A percentile compares a stretch with the other conserved stretches of the same genome.
phyloP scores from a whole-genome alignment of 2,329 filamentous ascomycete species.

The Dendrostoma leiphaemia region DNA sequence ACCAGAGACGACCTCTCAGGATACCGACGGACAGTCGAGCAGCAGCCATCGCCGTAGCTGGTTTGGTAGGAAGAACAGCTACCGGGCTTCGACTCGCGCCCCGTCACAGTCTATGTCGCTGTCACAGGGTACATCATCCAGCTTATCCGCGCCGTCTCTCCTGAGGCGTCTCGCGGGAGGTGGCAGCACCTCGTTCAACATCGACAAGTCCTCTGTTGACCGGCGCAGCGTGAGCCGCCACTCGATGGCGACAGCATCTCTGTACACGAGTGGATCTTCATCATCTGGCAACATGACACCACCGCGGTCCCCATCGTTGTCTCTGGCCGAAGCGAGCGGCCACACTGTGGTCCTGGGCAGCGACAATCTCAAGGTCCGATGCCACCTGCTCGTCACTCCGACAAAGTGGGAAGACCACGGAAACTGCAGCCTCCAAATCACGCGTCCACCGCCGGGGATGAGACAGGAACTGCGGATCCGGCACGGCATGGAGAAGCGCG shows the following conservation, averaged over 20 bases:
- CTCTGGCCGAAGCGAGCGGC: conserved; percentile 47
- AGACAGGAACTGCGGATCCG: conserved; percentile 57
- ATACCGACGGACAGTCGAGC: conserved; percentile 42
- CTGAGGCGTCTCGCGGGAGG: conserved; percentile 73
- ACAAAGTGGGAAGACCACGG: conserved; percentile 92
- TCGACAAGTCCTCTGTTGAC: conserved; percentile 74
- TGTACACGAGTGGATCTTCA: conserved; percentile 60
- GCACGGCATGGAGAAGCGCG: conserved; percentile 76
- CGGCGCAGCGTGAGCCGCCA: conserved; percentile 38
- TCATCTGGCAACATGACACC: conserved; percentile 47
- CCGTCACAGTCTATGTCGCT: conserved; percentile 62
- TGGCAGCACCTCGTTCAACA: conserved; percentile 73
- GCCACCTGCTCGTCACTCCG: conserved; percentile 75
- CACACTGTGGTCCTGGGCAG: conserved; percentile 61
- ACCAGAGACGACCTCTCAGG: conserved; percentile 46
- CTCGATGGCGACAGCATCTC: conserved; percentile 54
- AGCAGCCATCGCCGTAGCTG: conserved; percentile 51
- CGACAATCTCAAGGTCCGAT: conserved; percentile 78
- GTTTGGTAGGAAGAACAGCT: conserved; percentile 65
- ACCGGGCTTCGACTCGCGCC: conserved; percentile 60
- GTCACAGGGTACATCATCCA: conserved; percentile 68
- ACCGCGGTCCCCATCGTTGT: conserved; percentile 58
- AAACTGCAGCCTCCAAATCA: conserved; percentile 77
- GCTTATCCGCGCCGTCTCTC: conserved; percentile 70
- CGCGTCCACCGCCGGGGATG: conserved; percentile 66